Percentiles rank a stretch among this genome's conserved stretches.
These are phyloP conservation scores for Aspergillus proliferans DNA, from an alignment of 2,329 filamentous ascomycete genomes.

Conservation along the genomic window DNA sequence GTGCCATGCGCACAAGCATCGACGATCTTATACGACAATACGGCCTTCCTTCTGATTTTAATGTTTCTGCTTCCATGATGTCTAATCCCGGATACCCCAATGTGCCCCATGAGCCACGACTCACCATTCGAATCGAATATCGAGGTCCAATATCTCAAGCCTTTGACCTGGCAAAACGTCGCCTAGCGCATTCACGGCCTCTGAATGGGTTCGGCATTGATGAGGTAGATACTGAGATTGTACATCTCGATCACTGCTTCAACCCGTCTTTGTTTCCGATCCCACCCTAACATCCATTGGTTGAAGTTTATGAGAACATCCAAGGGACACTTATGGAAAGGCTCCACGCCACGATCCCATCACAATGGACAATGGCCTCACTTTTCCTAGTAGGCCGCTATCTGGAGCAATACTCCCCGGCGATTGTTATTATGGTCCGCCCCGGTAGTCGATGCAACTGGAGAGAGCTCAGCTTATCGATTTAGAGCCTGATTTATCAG, in stretches of 20 bases:
- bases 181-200: neutral
- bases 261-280: neutral
- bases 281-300: neutral
- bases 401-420: neutral
- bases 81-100: neutral
- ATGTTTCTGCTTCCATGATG: neutral
- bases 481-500: too few species aligned
- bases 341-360: neutral
- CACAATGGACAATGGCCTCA: neutral
- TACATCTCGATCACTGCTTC: neutral
- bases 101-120: neutral
- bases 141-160: too few species aligned
- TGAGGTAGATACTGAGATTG: neutral
- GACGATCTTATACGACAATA: neutral
- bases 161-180: too few species aligned
- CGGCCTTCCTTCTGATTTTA: neutral
- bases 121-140: neutral
- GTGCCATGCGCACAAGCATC: neutral
- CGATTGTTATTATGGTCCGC: too few species aligned
- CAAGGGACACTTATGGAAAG: neutral
- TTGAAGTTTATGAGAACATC: neutral
- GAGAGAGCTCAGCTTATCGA: too few species aligned
- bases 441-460: too few species aligned
- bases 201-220: neutral
- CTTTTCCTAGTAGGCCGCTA: neutral